Conservation (phyloP, 257 asterid species). For the Nicotiana undulata region DNA sequence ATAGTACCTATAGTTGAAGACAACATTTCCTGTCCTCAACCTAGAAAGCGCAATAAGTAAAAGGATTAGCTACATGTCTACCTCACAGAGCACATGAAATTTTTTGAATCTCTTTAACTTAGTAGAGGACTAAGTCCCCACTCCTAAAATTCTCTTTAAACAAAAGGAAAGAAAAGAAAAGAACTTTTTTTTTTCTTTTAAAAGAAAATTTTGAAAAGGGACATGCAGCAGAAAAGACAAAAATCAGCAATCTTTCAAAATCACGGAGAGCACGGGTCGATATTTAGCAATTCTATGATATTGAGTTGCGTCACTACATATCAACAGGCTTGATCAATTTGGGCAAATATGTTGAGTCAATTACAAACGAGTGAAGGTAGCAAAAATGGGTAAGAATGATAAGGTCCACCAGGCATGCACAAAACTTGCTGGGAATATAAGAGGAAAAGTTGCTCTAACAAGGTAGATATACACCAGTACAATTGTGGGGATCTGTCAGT, state of each 20-base stretch:
- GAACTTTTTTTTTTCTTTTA: background rate
- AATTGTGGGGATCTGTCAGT: background rate
- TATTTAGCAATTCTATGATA: background rate
- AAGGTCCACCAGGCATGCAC: background rate
- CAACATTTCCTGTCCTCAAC: conserved; percentile 95
- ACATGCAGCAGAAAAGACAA: background rate
- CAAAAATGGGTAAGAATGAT: background rate
- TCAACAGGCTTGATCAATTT: background rate
- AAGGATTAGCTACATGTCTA: background rate
- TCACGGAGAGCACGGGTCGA: background rate
- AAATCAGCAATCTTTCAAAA: background rate
- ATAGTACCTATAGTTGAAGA: conserved; percentile 87
- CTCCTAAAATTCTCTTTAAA: background rate
- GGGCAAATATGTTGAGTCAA: background rate
- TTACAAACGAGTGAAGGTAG: background rate
- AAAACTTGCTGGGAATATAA: background rate
- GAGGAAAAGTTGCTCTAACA: background rate
- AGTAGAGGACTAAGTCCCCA: background rate
- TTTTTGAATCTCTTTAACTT: background rate
- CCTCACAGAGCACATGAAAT: background rate
- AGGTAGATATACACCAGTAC: background rate
- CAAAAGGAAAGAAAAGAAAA: background rate
- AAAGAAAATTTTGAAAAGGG: background rate
- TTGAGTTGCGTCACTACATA: background rate
- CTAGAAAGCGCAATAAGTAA: conserved; percentile 32